phyloP scores from a whole-genome alignment of 2,329 filamentous ascomycete species.

The Colletotrichum phormii region DNA sequence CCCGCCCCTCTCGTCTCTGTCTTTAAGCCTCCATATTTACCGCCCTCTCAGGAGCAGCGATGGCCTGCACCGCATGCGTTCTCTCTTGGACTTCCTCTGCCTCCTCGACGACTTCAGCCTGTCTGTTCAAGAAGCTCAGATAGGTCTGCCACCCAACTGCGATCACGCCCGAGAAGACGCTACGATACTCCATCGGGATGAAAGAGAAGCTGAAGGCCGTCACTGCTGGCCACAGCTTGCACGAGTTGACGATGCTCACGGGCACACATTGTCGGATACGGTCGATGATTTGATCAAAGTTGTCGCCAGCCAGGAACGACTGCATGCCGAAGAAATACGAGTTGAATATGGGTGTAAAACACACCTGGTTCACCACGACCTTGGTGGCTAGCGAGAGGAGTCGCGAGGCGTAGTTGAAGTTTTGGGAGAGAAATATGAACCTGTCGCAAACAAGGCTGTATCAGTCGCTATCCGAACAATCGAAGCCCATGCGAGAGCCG shows the following conservation, averaged over 20 bases:
- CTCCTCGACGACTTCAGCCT: conserved; percentile 66
- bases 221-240: conserved; percentile 89
- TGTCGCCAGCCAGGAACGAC: conserved; percentile 78
- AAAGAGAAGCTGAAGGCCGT: conserved; percentile 91
- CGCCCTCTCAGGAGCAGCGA: conserved; percentile 1
- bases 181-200: conserved; percentile 81
- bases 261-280: conserved; percentile 83
- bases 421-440: conserved; percentile 82
- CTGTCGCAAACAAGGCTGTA: conserved; percentile 51
- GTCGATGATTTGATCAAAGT: conserved; percentile 71
- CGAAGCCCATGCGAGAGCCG: background rate
- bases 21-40: conserved; percentile 27
- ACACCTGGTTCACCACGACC: conserved; percentile 81
- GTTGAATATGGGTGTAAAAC: conserved; percentile 88
- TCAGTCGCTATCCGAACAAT: background rate
- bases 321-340: conserved; percentile 86
- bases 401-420: conserved; percentile 87
- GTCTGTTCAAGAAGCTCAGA: conserved; percentile 81
- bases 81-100: conserved; percentile 22
- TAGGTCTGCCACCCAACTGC: conserved; percentile 96
- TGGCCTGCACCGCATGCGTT: conserved; percentile 21
- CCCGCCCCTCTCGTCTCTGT: background rate
- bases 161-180: conserved; percentile 81
- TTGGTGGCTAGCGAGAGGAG: conserved; percentile 79
- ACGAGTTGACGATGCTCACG: conserved; percentile 79